Evolutionary conservation across 129 eudicot genomes (phyloP), one percentile per base, ranked within the genome.

Genomic region (Arctium minus): DNA sequence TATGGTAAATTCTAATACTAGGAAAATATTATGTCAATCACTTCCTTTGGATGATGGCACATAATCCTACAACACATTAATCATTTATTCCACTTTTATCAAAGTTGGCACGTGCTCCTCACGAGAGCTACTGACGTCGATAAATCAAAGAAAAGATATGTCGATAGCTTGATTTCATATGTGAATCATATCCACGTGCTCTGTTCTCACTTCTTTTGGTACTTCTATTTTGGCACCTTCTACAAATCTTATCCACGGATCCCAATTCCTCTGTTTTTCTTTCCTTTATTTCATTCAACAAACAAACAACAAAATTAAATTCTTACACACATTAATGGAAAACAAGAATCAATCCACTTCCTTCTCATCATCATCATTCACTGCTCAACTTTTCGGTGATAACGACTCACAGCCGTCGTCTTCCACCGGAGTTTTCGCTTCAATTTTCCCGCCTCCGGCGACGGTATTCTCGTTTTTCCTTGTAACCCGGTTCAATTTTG

Each of bases 351-450:
- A 84, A 40, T 29, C 82, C 68, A 40, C 79, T 72, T 77, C 83
- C 48, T 33, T 69, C 37, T 75, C 81, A 27, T 50, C 87, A 38
- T 62, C 91, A 18, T 85, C 88, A 69, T 80, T 86, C 75, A 60
- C 89, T 18, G 82, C 88, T 75, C 80, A 91, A 13, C 84, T 91
- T 33, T 91, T 91, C 86, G 93, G 93, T 36, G 64, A 82, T 72
- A 73, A 81, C 64, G 85, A 86, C 67, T 77, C 88, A 56, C 74
- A 79, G 12, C 64, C 83, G 9, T 75, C 91, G 0, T 86, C 27
- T 22, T 22, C 97, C 76, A 40, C 91, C 78, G 89, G 92, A 44
- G 80, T 78, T 71, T 86, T 88, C 69, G 83, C 97, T 17, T 88
- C 92, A 32, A 80, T 92, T 78, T 89, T 92, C 75, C 88, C 93